Evolutionary conservation across 2,329 filamentous ascomycete species (phyloP), one percentile per base, ranked within the genome.

Genomic region (Fusarium robinianum): DNA sequence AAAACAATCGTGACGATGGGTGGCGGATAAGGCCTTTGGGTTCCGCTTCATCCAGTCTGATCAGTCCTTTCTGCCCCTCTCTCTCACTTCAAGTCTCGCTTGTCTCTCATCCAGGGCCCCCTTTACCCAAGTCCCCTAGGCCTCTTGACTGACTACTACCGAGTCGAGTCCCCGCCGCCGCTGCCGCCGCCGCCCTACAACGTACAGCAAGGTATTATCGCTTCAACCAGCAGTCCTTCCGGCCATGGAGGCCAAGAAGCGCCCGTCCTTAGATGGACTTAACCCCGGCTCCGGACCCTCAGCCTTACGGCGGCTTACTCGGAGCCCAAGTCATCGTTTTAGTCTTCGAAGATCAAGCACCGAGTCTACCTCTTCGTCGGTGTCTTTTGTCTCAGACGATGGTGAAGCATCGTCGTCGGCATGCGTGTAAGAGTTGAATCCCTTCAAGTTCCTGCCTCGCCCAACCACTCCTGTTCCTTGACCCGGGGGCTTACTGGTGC

Each of bases 371-470:
- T 57, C 55, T 22, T 50, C 55, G 26, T 57, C 57, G 15, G 49
- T 59, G 12, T 63, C 62, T 35, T 49, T 60, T 29, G 41, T 30
- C 35, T 61, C 47, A 22, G 51, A 55, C 42, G 60, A 62, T 15
- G 58, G 45, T 29, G 51, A 62, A 32, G 41, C 46, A 39, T 58
- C 61, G 31, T 38, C 53, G 17, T 46, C 49, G 16, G 54, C 58
- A 38, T 68, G 66, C 49, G 66, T 68, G 66, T 68, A 68, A 68
- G 66, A 49, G 25, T 54, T 22, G 5, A 40, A 36, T 31, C 47
- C 27, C 35, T 32, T 14, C 25, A 30, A 51, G 23, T 34, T 29
- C 21, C 30, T 12, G 26, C 23, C 21, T 39, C 18, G 23, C 19
- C 35, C 26, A 25, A 27, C 33, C 10, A 19, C 22, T 29, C 35